phyloP scores from a whole-genome alignment of 371 early-diverging fungal genomes.

The Mucor lusitanicus region DNA sequence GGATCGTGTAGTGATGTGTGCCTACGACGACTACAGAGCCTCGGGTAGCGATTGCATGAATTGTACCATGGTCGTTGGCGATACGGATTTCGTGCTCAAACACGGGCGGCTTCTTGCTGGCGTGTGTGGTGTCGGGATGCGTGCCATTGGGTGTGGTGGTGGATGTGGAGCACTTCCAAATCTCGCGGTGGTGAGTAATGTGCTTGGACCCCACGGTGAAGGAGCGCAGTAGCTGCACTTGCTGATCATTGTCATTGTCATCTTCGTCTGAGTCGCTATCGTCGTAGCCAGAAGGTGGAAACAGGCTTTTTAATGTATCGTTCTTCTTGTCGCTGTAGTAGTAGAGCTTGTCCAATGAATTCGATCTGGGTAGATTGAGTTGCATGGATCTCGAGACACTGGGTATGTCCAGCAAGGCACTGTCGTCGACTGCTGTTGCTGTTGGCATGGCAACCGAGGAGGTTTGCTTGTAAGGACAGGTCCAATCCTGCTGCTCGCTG shows the following conservation, averaged over 20 bases:
- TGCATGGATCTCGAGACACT: background rate
- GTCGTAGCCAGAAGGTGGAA: background rate
- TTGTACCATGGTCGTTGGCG: background rate
- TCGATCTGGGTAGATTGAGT: background rate
- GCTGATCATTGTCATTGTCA: background rate
- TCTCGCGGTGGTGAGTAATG: background rate
- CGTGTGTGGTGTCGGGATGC: background rate
- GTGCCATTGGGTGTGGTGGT: background rate
- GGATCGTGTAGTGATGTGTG: background rate
- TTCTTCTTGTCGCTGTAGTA: background rate
- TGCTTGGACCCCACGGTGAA: background rate
- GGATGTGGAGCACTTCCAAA: background rate
- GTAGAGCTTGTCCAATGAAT: background rate
- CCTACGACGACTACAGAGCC: background rate
- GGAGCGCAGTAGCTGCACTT: background rate
- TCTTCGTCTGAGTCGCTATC: background rate
- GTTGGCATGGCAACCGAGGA: background rate
- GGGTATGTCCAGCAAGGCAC: background rate
- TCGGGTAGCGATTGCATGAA: background rate
- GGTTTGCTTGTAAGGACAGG: background rate
- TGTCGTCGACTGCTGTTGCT: background rate
- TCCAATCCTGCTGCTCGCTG: background rate
- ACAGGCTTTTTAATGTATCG: background rate
- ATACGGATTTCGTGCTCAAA: background rate
- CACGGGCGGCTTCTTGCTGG: background rate